These are phyloP conservation scores for Asparagopsis taxiformis DNA, from an alignment of 31 red algal genomes.

Conservation along the genomic window DNA sequence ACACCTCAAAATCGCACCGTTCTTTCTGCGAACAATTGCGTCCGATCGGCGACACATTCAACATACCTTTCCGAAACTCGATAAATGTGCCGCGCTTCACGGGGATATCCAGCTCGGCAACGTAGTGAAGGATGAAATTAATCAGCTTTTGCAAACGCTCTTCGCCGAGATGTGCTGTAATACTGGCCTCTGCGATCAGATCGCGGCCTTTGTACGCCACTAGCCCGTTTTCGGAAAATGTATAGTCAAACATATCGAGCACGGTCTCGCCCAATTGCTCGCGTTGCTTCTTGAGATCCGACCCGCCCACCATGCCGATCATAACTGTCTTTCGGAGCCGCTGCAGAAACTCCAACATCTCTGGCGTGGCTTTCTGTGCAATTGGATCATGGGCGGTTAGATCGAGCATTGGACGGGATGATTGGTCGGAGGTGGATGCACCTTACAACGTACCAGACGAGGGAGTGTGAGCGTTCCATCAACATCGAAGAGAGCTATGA, in stretches of 20 bases:
- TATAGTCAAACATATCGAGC: constrained; percentile 94
- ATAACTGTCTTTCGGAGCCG: constrained; percentile 55
- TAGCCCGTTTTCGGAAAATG: constrained; percentile 97
- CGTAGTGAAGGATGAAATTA: constrained; percentile 88
- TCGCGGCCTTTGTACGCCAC: constrained; percentile 82
- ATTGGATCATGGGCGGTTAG: not conserved
- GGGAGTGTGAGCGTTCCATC: constrained; percentile 96
- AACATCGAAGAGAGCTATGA: constrained; percentile 96
- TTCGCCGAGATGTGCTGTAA: constrained; percentile 83
- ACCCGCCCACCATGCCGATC: constrained; percentile 92
- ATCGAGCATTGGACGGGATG: too few species aligned
- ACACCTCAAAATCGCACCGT: constrained; percentile 88
- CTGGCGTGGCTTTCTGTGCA: constrained; percentile 49
- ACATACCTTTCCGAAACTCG: constrained; percentile 99
- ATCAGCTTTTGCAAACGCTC: constrained; percentile 83
- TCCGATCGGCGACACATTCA: constrained; percentile 98
- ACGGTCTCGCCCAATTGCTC: constrained; percentile 92
- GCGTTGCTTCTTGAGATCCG: constrained; percentile 82
- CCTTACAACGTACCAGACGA: constrained; percentile 64
- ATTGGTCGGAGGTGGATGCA: not conserved
- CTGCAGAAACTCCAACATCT: constrained; percentile 80
- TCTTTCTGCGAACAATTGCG: constrained; percentile 97
- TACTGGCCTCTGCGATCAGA: constrained; percentile 70
- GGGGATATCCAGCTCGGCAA: constrained; percentile 90
- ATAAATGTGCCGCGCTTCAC: constrained; percentile 99